A percentile compares a stretch with the other conserved stretches of the same genome.
Conservation (phyloP, 2,329 filamentous ascomycete genomes). For the Talaromyces sp. region DNA sequence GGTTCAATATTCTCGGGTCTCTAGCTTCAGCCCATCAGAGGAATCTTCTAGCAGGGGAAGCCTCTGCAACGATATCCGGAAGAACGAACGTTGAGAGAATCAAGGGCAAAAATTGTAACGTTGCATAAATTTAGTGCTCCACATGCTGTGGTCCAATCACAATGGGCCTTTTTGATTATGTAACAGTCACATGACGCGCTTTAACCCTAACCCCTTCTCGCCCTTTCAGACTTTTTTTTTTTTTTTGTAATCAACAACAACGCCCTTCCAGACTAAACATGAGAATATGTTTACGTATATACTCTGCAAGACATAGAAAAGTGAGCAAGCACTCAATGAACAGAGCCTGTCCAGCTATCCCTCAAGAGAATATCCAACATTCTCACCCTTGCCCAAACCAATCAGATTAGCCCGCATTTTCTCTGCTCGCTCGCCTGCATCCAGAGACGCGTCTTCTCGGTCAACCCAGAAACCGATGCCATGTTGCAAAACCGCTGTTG, state of each 20-base stretch:
- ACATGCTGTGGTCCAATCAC: neutral
- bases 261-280: too few relatives aligned
- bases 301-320: too few relatives aligned
- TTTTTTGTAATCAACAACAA: too few relatives aligned
- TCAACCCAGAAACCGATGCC: conserved; percentile 42
- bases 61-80: neutral
- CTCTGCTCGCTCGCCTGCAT: conserved; percentile 35
- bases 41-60: too few relatives aligned
- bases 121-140: conserved; percentile 5
- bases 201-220: neutral
- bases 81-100: neutral
- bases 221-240: too few relatives aligned
- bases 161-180: neutral
- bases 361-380: conserved; percentile 31
- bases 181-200: neutral
- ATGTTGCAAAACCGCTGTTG: conserved; percentile 43
- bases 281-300: too few relatives aligned
- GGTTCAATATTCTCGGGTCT: too few relatives aligned
- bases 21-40: too few relatives aligned
- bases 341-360: neutral
- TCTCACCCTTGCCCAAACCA: conserved; percentile 42
- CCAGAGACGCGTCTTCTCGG: conserved; percentile 38
- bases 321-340: neutral
- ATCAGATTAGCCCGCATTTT: conserved; percentile 41
- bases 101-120: conserved; percentile 3